Conservation (phyloP, 345 rosid species). For the Tarenaya hassleriana region DNA sequence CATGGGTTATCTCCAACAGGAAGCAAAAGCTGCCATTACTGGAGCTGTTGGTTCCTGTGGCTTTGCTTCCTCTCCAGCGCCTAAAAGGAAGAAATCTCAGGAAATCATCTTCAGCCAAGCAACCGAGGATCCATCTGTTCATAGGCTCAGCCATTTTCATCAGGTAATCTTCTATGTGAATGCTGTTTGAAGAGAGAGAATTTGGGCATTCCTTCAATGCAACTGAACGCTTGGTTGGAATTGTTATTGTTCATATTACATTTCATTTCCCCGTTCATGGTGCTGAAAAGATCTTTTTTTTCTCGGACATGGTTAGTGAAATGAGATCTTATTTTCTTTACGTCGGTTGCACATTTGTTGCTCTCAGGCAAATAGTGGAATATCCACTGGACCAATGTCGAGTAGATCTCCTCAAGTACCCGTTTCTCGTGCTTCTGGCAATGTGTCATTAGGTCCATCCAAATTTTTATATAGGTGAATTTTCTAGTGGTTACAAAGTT, state of each 20-base stretch:
- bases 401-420: constrained; percentile 42
- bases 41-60: constrained; percentile 97
- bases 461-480: constrained; percentile 74
- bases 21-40: constrained; percentile 91
- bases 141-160: constrained; percentile 47
- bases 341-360: constrained; percentile 4
- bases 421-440: constrained; percentile 38
- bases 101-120: constrained; percentile 54
- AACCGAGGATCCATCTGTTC: constrained; percentile 53
- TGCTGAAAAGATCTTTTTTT: too few species aligned
- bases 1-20: constrained; percentile 81
- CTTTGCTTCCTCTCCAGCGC: constrained; percentile 62
- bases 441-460: constrained; percentile 43
- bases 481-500: constrained; percentile 14
- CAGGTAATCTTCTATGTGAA: constrained; percentile 40
- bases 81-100: constrained; percentile 74
- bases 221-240: too few species aligned
- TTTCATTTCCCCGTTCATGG: too few species aligned
- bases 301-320: background rate
- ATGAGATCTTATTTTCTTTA: background rate
- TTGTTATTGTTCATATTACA: background rate
- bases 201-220: background rate
- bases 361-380: constrained; percentile 53
- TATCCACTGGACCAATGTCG: constrained; percentile 39
- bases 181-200: too few species aligned